Conservation (phyloP, 139 green algal species). For the Micractinium sp. region DNA sequence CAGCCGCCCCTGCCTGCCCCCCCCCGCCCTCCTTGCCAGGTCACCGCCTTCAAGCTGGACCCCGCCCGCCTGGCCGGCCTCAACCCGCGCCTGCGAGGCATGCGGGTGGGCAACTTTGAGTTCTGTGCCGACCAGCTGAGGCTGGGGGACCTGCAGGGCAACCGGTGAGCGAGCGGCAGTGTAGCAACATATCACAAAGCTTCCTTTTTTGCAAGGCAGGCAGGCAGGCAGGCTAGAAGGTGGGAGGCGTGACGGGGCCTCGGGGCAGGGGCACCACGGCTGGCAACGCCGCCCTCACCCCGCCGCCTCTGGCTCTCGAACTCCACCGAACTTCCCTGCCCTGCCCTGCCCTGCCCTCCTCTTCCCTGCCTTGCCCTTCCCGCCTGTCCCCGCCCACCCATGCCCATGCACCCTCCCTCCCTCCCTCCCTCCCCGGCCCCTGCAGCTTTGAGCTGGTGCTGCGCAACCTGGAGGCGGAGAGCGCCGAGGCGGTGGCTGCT, state of each 20-base stretch:
- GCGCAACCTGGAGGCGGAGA: constrained; percentile 51
- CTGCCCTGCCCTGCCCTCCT: neutral
- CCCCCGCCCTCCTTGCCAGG: neutral
- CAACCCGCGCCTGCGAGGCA: constrained; percentile 49
- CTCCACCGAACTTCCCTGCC: too few relatives aligned
- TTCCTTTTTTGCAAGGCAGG: too few relatives aligned
- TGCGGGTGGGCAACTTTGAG: constrained; percentile 78
- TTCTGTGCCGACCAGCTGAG: constrained; percentile 52
- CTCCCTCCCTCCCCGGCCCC: neutral
- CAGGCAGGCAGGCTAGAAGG: too few relatives aligned
- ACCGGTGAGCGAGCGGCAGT: constrained; percentile 47
- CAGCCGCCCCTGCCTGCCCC: neutral
- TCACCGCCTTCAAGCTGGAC: constrained; percentile 76
- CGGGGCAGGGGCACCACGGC: too few relatives aligned
- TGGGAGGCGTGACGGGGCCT: too few relatives aligned
- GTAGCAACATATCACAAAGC: neutral
- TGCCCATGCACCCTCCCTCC: neutral
- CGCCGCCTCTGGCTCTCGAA: too few relatives aligned
- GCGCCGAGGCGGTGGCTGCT: constrained; percentile 43
- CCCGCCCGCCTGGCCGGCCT: constrained; percentile 33
- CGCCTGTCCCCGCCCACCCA: neutral
- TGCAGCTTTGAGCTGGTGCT: constrained; percentile 80
- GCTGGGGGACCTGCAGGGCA: constrained; percentile 83
- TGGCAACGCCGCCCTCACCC: too few relatives aligned
- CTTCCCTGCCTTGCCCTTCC: too few relatives aligned